Evolutionary conservation across 2,329 filamentous ascomycete species (phyloP).

Genomic region (Scedosporium boydii): DNA sequence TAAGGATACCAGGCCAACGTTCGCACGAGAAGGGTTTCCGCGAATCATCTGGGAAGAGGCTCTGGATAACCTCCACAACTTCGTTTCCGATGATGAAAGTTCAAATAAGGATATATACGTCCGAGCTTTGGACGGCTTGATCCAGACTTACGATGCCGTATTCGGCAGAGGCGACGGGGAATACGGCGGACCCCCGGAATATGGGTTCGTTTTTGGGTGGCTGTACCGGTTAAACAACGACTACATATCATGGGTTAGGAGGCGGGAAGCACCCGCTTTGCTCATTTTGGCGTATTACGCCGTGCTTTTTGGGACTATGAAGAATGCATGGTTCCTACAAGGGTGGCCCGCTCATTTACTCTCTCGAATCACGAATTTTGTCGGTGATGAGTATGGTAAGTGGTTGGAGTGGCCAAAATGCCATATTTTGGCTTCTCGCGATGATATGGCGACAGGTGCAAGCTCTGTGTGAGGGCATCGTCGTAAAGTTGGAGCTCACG

Average conservation of each 20-base stretch:
- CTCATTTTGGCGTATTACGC: conserved; percentile 17
- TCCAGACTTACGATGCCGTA: background rate
- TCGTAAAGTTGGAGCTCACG: too few relatives aligned
- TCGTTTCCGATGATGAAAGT: background rate
- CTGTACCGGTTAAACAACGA: conserved; percentile 18
- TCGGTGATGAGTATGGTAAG: background rate
- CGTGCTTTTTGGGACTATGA: conserved; percentile 14
- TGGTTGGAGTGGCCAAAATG: background rate
- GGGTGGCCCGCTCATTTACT: background rate
- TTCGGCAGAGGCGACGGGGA: background rate
- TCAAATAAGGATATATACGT: background rate
- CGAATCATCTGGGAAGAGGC: background rate
- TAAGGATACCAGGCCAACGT: background rate
- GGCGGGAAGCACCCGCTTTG: conserved; percentile 17
- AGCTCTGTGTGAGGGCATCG: too few relatives aligned
- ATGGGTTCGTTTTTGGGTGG: conserved; percentile 18
- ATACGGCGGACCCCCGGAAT: conserved; percentile 11
- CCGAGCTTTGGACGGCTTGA: background rate
- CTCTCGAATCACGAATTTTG: background rate
- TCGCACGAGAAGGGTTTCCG: conserved; percentile 1
- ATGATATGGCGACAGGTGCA: too few relatives aligned
- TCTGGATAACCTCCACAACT: background rate
- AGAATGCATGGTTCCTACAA: conserved; percentile 14
- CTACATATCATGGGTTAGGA: conserved; percentile 17
- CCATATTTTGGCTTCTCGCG: too few relatives aligned